Evolutionary conservation across 352 stramenopile species (phyloP).

Genomic region (Pythium rishiriense): DNA sequence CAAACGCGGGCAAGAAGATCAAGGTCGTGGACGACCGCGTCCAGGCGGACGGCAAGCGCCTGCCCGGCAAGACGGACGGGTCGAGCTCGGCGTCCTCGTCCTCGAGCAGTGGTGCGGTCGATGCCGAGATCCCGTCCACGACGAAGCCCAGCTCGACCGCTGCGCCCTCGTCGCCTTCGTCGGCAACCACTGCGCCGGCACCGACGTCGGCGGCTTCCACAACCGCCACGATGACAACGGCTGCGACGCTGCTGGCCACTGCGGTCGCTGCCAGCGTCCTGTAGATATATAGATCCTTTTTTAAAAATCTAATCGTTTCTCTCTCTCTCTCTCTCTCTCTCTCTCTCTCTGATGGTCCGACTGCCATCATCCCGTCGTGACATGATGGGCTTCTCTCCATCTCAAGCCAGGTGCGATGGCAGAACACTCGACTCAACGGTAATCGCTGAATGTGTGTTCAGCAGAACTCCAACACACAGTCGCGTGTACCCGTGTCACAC

Average conservation of each 20-base stretch:
- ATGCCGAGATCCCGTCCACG: background rate
- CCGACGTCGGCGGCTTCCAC: constrained; percentile 1
- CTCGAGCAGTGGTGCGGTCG: constrained; percentile 2
- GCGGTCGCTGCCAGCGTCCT: background rate
- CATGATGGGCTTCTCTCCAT: no score
- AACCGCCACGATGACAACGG: background rate
- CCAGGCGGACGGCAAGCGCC: constrained; percentile 2
- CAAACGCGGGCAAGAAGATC: constrained; percentile 54
- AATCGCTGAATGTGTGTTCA: no score
- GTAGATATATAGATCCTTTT: background rate
- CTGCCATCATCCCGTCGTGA: background rate
- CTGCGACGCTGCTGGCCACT: constrained; percentile 13
- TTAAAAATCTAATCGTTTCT: background rate
- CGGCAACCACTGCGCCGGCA: constrained; percentile 6
- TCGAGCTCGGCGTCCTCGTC: background rate
- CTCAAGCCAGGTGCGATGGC: background rate
- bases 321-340: no score
- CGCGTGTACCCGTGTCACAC: constrained; percentile 11
- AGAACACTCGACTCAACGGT: no score
- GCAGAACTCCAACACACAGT: no score
- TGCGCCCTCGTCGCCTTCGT: background rate
- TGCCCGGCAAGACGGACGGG: background rate
- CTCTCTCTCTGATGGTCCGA: no score
- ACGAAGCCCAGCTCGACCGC: background rate
- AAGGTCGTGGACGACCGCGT: constrained; percentile 18